Evolutionary conservation across 768 basidiomycete species (phyloP).

Genomic region (Mycena belliarum): DNA sequence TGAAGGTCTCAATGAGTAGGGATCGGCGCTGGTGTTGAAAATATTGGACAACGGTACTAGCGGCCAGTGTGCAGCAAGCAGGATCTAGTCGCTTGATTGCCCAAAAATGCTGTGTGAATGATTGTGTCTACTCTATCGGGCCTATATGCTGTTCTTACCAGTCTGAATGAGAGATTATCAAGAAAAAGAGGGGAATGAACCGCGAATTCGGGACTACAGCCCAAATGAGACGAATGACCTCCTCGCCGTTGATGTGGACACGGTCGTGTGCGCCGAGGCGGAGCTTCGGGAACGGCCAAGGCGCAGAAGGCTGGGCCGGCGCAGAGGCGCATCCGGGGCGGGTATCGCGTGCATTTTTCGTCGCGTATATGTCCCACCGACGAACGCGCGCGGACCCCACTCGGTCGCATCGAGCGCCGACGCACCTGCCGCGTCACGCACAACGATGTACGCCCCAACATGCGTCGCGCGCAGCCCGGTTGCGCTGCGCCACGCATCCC

Average conservation of each 20-base stretch:
- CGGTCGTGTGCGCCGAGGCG: neutral
- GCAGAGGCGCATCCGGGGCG: neutral
- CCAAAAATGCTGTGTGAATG: too few relatives aligned
- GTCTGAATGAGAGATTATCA: neutral
- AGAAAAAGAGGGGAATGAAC: neutral
- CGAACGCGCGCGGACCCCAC: slow-evolving; percentile 3
- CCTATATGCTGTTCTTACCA: neutral
- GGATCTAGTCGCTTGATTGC: too few relatives aligned
- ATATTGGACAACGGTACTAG: too few relatives aligned
- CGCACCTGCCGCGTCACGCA: neutral
- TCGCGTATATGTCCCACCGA: neutral
- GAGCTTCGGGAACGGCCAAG: slow-evolving; percentile 3
- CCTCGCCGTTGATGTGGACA: neutral
- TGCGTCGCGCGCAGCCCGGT: slow-evolving; percentile 33
- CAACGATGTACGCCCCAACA: slow-evolving; percentile 32
- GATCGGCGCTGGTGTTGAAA: too few relatives aligned
- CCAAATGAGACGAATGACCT: neutral
- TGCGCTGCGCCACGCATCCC: slow-evolving; percentile 39
- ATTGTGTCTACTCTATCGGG: too few relatives aligned
- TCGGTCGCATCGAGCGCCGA: neutral
- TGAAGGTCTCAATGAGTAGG: too few relatives aligned
- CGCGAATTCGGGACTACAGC: neutral
- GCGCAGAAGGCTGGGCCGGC: slow-evolving; percentile 9
- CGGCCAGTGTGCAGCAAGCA: too few relatives aligned
- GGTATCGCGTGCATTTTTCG: neutral